Evolutionary conservation across 306 rosid genomes (phyloP).

Genomic region (Neltuma alba): DNA sequence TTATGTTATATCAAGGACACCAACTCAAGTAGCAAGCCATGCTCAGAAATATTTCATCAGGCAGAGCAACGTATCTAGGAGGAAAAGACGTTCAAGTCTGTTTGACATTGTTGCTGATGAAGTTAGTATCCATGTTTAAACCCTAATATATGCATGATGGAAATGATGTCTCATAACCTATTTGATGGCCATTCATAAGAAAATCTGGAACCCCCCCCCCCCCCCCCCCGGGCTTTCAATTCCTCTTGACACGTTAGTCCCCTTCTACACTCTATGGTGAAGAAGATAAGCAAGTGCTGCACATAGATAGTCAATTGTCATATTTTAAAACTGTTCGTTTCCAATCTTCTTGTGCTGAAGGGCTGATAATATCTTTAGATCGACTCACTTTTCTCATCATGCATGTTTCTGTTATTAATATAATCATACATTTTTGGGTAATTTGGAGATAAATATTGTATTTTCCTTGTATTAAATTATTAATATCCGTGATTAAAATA

Average conservation of each 20-base stretch:
- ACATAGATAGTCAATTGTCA: slow-evolving; percentile 1
- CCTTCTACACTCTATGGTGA: slow-evolving; percentile 16
- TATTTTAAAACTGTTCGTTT: slow-evolving; percentile 20
- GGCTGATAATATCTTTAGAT: slow-evolving; percentile 12
- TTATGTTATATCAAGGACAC: slow-evolving; percentile 89
- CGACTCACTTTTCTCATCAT: neutral
- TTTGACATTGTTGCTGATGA: slow-evolving; percentile 94
- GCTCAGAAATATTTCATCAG: slow-evolving; percentile 97
- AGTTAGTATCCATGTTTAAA: slow-evolving; percentile 60
- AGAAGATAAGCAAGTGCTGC: neutral
- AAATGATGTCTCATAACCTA: slow-evolving; percentile 23
- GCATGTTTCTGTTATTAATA: neutral
- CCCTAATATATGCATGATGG: slow-evolving; percentile 20
- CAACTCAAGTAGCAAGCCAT: slow-evolving; percentile 99
- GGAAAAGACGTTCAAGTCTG: slow-evolving; percentile 96
- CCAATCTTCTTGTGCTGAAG: slow-evolving; percentile 28
- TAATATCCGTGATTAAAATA: slow-evolving; percentile 1
- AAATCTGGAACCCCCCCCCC: slow-evolving; percentile 11
- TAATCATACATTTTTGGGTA: neutral
- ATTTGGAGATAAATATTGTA: slow-evolving; percentile 23
- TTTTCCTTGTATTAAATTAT: slow-evolving; percentile 16
- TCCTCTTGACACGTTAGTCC: slow-evolving; percentile 25
- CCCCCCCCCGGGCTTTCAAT: too few relatives aligned
- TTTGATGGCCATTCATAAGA: slow-evolving; percentile 22
- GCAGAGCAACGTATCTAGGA: slow-evolving; percentile 87